These are phyloP conservation scores for Chalciporus pseudorubinellus DNA, from an alignment of 768 basidiomycete species.

Conservation along the genomic window DNA sequence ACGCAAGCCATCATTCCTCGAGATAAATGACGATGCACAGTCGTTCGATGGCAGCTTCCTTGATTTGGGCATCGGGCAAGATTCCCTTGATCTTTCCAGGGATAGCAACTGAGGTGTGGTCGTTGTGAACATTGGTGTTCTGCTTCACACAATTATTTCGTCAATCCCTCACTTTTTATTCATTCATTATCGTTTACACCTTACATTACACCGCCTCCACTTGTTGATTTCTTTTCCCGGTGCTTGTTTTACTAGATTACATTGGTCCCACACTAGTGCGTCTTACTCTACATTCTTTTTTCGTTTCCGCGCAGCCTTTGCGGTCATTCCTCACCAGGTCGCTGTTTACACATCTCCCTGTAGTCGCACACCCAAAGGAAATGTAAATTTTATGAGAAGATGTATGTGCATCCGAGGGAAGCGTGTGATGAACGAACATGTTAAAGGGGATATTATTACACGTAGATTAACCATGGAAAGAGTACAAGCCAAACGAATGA, in stretches of 20 bases:
- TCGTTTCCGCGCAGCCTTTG: background rate
- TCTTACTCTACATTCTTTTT: background rate
- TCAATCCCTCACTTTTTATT: constrained; percentile 13
- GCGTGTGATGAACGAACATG: background rate
- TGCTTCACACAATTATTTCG: background rate
- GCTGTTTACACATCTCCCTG: background rate
- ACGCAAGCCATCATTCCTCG: constrained; percentile 70
- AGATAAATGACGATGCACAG: constrained; percentile 46
- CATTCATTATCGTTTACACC: constrained; percentile 9
- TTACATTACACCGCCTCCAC: background rate
- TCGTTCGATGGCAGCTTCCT: constrained; percentile 38
- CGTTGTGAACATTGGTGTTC: constrained; percentile 30
- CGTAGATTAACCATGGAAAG: constrained; percentile 19
- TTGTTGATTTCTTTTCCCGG: background rate
- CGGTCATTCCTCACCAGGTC: background rate
- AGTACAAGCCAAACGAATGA: constrained; percentile 10
- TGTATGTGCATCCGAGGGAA: background rate
- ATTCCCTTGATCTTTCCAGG: constrained; percentile 39
- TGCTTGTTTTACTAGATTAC: constrained; percentile 19
- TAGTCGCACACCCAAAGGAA: background rate
- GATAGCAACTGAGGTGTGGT: constrained; percentile 13
- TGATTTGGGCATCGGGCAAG: constrained; percentile 37
- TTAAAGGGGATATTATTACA: constrained; percentile 21
- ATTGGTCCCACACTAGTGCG: background rate
- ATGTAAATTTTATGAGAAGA: background rate